phyloP scores from a whole-genome alignment of 257 asterid species.

The Nicotiana paniculata region DNA sequence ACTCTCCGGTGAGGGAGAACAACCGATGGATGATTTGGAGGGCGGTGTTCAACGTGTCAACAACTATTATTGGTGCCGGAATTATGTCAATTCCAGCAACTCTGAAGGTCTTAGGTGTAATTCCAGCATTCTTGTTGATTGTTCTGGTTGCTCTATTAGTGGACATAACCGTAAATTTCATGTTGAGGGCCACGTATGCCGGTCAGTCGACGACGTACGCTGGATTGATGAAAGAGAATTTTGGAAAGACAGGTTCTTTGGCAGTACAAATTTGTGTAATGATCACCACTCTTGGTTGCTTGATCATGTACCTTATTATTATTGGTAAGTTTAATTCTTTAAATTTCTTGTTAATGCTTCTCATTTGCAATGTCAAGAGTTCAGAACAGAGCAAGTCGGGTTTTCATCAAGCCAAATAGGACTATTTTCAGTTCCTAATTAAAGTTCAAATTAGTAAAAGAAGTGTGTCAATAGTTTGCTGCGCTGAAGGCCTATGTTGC shows the following conservation, averaged over 20 bases:
- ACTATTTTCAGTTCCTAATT: too few relatives aligned
- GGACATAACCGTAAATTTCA: constrained; percentile 5
- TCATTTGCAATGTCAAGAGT: not conserved
- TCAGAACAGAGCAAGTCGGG: not conserved
- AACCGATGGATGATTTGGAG: constrained; percentile 43
- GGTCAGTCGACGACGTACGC: constrained; percentile 67
- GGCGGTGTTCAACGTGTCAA: constrained; percentile 86
- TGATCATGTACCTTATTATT: constrained; percentile 9
- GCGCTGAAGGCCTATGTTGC: not conserved
- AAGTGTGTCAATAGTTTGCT: too few relatives aligned
- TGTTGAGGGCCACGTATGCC: constrained; percentile 9
- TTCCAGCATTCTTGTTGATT: not conserved
- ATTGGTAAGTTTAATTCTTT: not conserved
- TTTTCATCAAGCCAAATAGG: too few relatives aligned
- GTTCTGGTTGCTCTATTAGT: not conserved
- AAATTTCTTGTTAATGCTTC: not conserved
- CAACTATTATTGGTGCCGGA: constrained; percentile 91
- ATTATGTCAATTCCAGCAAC: constrained; percentile 98
- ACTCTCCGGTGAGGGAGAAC: constrained; percentile 4
- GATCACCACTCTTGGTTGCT: constrained; percentile 1
- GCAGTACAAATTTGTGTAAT: not conserved
- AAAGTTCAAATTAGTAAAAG: not conserved
- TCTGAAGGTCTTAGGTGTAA: constrained; percentile 63
- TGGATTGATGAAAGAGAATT: not conserved
- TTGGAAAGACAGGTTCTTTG: not conserved